These are phyloP conservation scores for Prunus yedoensis DNA, from an alignment of 331 rosid genomes.

Conservation along the genomic window DNA sequence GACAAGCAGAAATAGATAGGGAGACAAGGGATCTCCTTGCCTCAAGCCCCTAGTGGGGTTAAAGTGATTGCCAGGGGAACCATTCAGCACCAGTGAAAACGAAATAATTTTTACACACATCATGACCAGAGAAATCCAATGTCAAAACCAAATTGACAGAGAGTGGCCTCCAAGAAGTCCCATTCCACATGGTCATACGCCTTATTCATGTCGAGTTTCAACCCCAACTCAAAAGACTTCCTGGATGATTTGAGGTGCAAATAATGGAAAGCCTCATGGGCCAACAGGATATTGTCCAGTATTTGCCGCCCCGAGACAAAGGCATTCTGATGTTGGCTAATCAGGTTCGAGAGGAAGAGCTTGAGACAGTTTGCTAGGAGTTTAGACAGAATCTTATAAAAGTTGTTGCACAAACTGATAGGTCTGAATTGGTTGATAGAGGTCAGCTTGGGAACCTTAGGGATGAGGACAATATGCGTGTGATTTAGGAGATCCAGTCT, in stretches of 20 bases:
- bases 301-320: background rate
- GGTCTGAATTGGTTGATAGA: too few species aligned
- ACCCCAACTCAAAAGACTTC: background rate
- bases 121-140: background rate
- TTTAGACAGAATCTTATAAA: too few species aligned
- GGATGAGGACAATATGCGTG: too few species aligned
- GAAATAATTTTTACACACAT: background rate
- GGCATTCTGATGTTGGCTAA: background rate
- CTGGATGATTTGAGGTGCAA: background rate
- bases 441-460: too few species aligned
- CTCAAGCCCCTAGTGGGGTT: too few species aligned
- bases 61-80: too few species aligned
- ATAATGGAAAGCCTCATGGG: background rate
- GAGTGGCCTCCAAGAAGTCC: background rate
- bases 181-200: background rate
- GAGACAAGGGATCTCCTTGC: too few species aligned
- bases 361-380: too few species aligned
- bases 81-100: background rate
- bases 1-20: background rate
- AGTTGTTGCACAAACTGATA: too few species aligned
- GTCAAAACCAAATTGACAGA: background rate
- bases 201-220: background rate
- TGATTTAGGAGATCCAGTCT: too few species aligned
- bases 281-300: background rate
- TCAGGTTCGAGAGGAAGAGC: too few species aligned